phyloP scores from a whole-genome alignment of 2,329 filamentous ascomycete genomes.

The Elsinoe perseae region DNA sequence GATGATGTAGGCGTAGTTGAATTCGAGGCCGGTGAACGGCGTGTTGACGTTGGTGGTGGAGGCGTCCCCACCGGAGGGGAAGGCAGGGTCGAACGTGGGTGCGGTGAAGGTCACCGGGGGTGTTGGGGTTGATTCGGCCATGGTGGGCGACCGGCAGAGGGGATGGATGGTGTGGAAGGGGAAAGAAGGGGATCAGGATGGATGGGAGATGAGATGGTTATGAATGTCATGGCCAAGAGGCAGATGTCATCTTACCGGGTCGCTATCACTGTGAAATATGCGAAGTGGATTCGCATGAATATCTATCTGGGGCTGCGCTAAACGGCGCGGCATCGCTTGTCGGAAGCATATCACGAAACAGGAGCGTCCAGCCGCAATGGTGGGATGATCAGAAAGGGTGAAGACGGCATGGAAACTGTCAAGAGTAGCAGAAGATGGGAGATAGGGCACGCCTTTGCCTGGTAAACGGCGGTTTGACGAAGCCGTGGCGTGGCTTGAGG shows the following conservation, averaged over 20 bases:
- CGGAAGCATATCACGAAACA: neutral
- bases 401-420: neutral
- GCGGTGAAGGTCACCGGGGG: slow-evolving; percentile 9
- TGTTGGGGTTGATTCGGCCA: slow-evolving; percentile 8
- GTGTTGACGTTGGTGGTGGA: slow-evolving; percentile 48
- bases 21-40: slow-evolving; percentile 53
- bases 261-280: slow-evolving; percentile 4
- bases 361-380: slow-evolving; percentile 3
- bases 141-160: neutral
- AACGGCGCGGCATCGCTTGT: slow-evolving; percentile 10
- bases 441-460: slow-evolving; percentile 1
- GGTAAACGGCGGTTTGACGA: slow-evolving; percentile 9
- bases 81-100: slow-evolving; percentile 34
- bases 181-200: neutral
- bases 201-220: neutral
- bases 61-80: slow-evolving; percentile 49
- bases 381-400: neutral
- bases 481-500: slow-evolving; percentile 9
- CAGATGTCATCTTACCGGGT: neutral
- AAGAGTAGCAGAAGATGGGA: neutral
- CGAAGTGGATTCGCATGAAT: neutral
- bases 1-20: slow-evolving; percentile 53
- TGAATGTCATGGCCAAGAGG: neutral
- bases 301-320: neutral
- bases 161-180: neutral